These are phyloP conservation scores for Trametes polyzona DNA, from an alignment of 1,284 basidiomycete species.

Conservation along the genomic window DNA sequence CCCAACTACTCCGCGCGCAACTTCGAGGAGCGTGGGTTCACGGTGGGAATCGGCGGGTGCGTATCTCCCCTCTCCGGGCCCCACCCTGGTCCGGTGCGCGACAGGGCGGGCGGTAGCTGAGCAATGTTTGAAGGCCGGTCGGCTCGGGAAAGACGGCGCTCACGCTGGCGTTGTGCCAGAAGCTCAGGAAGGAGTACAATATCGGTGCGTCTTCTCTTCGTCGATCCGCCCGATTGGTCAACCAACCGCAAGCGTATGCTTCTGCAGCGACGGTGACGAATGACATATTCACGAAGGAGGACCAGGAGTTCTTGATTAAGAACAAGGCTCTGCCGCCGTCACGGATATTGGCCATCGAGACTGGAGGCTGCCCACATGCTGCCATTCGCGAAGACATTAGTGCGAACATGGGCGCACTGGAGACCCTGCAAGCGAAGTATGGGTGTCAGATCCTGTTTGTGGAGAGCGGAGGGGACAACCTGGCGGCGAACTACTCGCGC, in stretches of 20 bases:
- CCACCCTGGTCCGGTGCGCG: background rate
- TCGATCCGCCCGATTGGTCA: background rate
- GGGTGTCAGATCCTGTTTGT: constrained; percentile 88
- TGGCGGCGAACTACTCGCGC: constrained; percentile 94
- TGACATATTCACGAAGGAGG: constrained; percentile 97
- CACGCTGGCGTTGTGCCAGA: constrained; percentile 89
- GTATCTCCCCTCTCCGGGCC: background rate
- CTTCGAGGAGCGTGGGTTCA: constrained; percentile 95
- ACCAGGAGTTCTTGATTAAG: constrained; percentile 96
- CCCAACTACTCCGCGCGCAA: constrained; percentile 87
- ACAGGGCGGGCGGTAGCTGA: background rate
- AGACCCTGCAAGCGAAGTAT: constrained; percentile 92
- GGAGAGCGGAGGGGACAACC: constrained; percentile 95
- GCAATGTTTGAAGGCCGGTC: constrained; percentile 69
- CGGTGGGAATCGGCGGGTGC: constrained; percentile 95
- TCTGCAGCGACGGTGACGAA: constrained; percentile 87
- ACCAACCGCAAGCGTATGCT: background rate
- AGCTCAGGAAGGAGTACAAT: constrained; percentile 84
- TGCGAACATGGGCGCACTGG: constrained; percentile 94
- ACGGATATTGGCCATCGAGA: constrained; percentile 96
- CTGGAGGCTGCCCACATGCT: constrained; percentile 94
- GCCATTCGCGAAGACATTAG: constrained; percentile 98
- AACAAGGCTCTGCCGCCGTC: constrained; percentile 86
- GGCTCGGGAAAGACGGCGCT: constrained; percentile 98
- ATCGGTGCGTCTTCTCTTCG: constrained; percentile 62